Conservation (phyloP, 2,329 filamentous ascomycete species). For the Aspergillus texensis region DNA sequence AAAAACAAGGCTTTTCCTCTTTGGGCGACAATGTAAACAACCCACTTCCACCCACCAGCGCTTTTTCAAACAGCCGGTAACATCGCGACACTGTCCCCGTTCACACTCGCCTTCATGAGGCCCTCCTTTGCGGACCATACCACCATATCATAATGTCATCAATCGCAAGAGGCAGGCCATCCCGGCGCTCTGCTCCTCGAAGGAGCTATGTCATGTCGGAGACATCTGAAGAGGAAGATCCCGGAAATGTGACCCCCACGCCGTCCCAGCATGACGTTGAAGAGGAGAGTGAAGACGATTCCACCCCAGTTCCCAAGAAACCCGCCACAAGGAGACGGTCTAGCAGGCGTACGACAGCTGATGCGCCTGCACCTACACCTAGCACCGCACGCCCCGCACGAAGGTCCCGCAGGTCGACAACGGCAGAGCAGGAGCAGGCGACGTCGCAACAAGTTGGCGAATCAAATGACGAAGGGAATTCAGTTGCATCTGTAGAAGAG, state of each 20-base stretch:
- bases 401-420: constrained; percentile 49
- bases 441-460: constrained; percentile 60
- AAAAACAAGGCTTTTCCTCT: constrained; percentile 35
- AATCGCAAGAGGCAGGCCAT: constrained; percentile 54
- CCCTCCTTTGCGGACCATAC: constrained; percentile 20
- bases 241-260: constrained; percentile 51
- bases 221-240: constrained; percentile 72
- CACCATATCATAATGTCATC: constrained; percentile 39
- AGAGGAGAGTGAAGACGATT: constrained; percentile 74
- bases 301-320: constrained; percentile 70
- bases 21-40: constrained; percentile 43
- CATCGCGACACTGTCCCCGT: constrained; percentile 12
- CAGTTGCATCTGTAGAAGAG: constrained; percentile 45
- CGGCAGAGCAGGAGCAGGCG: constrained; percentile 59
- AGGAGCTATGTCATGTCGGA: constrained; percentile 76
- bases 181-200: constrained; percentile 64
- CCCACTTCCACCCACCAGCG: constrained; percentile 31
- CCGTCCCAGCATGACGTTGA: constrained; percentile 51
- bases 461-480: constrained; percentile 29
- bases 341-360: constrained; percentile 55
- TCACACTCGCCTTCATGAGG: constrained; percentile 32
- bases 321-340: constrained; percentile 59
- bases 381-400: constrained; percentile 33
- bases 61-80: constrained; percentile 18
- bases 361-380: constrained; percentile 53